Conservation (phyloP, 176 grass and related monocot species). For the Microstegium vimineum region DNA sequence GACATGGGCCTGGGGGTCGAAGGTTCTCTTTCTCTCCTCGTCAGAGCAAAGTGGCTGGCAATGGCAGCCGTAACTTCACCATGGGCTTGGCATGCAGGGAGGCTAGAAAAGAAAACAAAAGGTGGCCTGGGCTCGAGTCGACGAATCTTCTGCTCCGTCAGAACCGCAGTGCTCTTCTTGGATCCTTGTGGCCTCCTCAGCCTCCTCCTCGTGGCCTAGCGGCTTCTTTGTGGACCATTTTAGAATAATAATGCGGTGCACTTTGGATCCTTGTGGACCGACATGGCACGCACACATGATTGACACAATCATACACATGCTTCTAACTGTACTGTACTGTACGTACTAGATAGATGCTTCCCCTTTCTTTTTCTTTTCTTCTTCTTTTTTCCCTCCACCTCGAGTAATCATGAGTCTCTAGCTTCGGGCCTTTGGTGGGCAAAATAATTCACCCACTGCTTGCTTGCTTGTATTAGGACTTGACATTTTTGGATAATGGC, state of each 20-base stretch:
- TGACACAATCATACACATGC: slow-evolving; percentile 11
- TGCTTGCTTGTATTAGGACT: no score
- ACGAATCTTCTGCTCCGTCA: slow-evolving; percentile 14
- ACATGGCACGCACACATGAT: slow-evolving; percentile 21
- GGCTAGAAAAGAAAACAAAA: not conserved
- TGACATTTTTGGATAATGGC: not conserved
- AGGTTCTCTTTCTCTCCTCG: slow-evolving; percentile 15
- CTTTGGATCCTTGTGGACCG: slow-evolving; percentile 29
- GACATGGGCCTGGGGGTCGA: not conserved
- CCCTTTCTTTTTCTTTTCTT: not conserved
- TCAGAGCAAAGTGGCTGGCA: no score
- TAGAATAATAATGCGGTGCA: not conserved
- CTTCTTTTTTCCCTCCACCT: not conserved
- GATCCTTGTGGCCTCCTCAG: not conserved
- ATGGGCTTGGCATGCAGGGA: no score
- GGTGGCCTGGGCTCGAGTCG: not conserved
- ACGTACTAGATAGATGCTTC: not conserved
- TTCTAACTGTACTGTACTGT: no score
- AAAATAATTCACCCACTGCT: not conserved
- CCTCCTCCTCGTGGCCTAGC: no score
- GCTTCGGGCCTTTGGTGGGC: not conserved
- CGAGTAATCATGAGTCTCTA: not conserved
- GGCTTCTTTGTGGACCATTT: no score
- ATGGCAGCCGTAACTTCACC: not conserved
- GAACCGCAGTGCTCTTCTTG: not conserved